Percentiles rank a stretch among this genome's conserved stretches.
Evolutionary conservation across 2,329 filamentous ascomycete genomes (phyloP).

Genomic region (Shiraia sp.): DNA sequence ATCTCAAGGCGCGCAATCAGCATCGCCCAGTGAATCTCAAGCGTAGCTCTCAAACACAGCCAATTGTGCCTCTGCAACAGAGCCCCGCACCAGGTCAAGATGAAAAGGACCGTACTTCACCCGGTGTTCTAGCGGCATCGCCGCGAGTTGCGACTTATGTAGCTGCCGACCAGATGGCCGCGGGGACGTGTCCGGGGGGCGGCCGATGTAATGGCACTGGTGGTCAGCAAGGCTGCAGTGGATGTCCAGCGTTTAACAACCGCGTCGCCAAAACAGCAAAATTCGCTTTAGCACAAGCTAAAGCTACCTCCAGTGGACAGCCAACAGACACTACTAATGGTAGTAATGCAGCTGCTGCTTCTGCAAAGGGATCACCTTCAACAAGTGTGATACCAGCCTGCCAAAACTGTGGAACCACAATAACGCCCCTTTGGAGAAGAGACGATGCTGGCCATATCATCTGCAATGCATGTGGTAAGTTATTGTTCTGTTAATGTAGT

Average conservation of each 20-base stretch:
- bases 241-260: slow-evolving; percentile 97
- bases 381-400: slow-evolving; percentile 78
- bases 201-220: slow-evolving; percentile 96
- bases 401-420: slow-evolving; percentile 95
- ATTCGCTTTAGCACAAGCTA: slow-evolving; percentile 58
- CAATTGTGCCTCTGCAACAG: slow-evolving; percentile 36
- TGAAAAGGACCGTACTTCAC: slow-evolving; percentile 46
- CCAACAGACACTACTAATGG: slow-evolving; percentile 16
- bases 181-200: slow-evolving; percentile 92
- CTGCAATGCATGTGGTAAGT: slow-evolving; percentile 95
- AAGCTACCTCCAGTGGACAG: slow-evolving; percentile 28
- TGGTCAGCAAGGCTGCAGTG: slow-evolving; percentile 90
- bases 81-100: slow-evolving; percentile 46
- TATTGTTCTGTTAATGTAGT: neutral
- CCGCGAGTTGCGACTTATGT: slow-evolving; percentile 69
- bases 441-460: slow-evolving; percentile 96
- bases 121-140: slow-evolving; percentile 43
- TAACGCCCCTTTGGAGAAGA: slow-evolving; percentile 92
- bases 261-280: slow-evolving; percentile 85
- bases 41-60: slow-evolving; percentile 60
- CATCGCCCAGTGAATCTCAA: slow-evolving; percentile 89
- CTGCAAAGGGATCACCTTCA: slow-evolving; percentile 20
- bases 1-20: slow-evolving; percentile 90
- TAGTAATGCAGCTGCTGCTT: slow-evolving; percentile 16
- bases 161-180: slow-evolving; percentile 71